Percentiles rank a stretch among this genome's conserved stretches.
phyloP scores from a whole-genome alignment of 306 rosid species.

The Geum urbanum region DNA sequence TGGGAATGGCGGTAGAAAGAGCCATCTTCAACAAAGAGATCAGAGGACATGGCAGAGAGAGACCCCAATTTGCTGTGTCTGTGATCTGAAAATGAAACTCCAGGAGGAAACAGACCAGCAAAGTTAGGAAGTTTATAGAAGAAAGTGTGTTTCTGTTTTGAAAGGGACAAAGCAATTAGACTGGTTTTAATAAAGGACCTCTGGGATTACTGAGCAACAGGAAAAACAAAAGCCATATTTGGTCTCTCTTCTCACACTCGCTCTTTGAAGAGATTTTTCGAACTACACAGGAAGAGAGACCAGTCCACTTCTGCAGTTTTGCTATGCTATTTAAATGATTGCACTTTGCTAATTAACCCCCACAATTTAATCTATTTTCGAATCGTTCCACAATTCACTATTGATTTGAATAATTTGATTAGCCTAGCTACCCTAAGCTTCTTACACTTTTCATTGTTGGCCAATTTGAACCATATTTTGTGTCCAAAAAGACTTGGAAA shows the following conservation, averaged over 20 bases:
- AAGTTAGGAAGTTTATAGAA: not conserved
- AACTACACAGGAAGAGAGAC: conserved; percentile 6
- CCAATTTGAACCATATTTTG: not conserved
- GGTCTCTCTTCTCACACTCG: conserved; percentile 21
- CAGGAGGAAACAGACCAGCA: not conserved
- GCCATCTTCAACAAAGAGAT: conserved; percentile 45
- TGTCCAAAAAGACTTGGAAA: not conserved
- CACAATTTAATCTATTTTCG: conserved; percentile 3
- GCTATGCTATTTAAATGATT: conserved; percentile 22
- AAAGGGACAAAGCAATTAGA: conserved; percentile 8
- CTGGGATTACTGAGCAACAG: conserved; percentile 17
- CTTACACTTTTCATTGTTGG: not conserved
- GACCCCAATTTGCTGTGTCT: not conserved
- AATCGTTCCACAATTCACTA: not conserved
- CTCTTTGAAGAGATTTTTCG: not conserved
- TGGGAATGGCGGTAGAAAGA: conserved; percentile 34
- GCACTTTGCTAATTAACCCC: conserved; percentile 21
- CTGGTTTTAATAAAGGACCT: conserved; percentile 12
- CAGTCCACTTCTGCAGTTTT: conserved; percentile 23
- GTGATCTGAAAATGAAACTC: conserved; percentile 5
- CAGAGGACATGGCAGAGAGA: conserved; percentile 58
- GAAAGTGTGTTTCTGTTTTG: conserved; percentile 15
- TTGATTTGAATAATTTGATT: not conserved
- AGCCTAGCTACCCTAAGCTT: not conserved
- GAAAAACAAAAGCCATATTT: conserved; percentile 27